Evolutionary conservation across 2,329 filamentous ascomycete species (phyloP).

Genomic region (Monosporascus sp.): DNA sequence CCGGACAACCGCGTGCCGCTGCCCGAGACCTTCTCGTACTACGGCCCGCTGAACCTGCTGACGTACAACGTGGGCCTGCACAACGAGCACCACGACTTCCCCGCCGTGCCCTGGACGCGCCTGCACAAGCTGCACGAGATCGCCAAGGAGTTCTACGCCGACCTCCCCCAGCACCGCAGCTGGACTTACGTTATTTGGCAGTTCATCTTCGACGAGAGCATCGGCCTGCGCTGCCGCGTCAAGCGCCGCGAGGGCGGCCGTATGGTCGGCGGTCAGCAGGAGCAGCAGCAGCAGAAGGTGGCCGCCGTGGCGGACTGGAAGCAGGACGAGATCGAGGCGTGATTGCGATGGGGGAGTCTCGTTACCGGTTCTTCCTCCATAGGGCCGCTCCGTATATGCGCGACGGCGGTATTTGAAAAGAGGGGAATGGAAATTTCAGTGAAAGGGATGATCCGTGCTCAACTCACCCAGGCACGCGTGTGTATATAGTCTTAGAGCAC

Average conservation of each 20-base stretch:
- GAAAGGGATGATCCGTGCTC: too few species aligned
- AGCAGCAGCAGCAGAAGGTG: constrained; percentile 17
- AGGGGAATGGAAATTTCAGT: too few species aligned
- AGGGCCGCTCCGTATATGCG: too few species aligned
- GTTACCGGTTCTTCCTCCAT: background rate
- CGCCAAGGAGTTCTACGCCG: constrained; percentile 86
- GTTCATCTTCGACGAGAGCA: constrained; percentile 84
- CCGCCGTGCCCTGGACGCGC: constrained; percentile 89
- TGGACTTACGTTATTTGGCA: constrained; percentile 94
- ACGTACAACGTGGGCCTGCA: constrained; percentile 98
- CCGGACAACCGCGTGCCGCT: constrained; percentile 59
- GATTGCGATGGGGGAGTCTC: background rate
- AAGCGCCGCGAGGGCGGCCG: constrained; percentile 79
- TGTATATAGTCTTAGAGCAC: too few species aligned
- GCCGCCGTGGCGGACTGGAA: constrained; percentile 51
- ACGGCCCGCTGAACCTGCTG: constrained; percentile 83
- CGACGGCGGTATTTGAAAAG: too few species aligned
- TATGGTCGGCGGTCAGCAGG: constrained; percentile 40
- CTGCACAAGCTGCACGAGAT: constrained; percentile 72
- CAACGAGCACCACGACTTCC: constrained; percentile 99
- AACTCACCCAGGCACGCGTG: too few species aligned
- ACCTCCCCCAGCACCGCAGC: constrained; percentile 79
- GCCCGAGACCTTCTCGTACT: constrained; percentile 96
- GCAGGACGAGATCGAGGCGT: constrained; percentile 64
- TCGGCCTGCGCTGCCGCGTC: constrained; percentile 86